phyloP scores from a whole-genome alignment of 306 rosid genomes.

The Cucumis cinereus region DNA sequence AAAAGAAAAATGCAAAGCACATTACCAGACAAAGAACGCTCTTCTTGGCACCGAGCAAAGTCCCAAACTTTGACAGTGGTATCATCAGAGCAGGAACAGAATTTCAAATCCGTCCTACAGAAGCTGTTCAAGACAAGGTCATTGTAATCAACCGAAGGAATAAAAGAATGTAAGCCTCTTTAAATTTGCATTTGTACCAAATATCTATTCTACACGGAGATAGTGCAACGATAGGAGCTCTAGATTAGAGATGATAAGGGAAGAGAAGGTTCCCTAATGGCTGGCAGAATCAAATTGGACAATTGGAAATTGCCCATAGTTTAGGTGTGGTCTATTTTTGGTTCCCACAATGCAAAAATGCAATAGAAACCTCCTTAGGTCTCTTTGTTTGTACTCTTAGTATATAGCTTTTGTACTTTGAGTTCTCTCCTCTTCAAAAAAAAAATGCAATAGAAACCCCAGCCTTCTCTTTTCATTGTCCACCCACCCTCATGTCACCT shows the following conservation, averaged over 20 bases:
- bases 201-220: not conserved
- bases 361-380: too few relatives aligned
- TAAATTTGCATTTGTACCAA: not conserved
- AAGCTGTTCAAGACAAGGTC: conserved; percentile 46
- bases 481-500: not conserved
- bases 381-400: too few relatives aligned
- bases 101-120: conserved; percentile 95
- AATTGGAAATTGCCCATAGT: not conserved
- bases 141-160: not conserved
- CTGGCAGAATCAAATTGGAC: not conserved
- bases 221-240: not conserved
- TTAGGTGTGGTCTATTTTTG: not conserved
- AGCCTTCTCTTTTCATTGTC: not conserved
- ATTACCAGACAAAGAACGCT: conserved; percentile 90
- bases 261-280: not conserved
- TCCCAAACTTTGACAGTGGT: conserved; percentile 97
- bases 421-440: too few relatives aligned
- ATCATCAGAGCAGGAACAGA: conserved; percentile 97
- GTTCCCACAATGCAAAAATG: not conserved
- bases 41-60: conserved; percentile 96
- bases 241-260: not conserved
- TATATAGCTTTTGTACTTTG: too few relatives aligned
- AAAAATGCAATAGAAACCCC: not conserved
- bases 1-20: conserved; percentile 41
- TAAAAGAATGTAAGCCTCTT: not conserved